phyloP scores from a whole-genome alignment of 192 early-diverging fungal genomes.

The Coemansia sp. region DNA sequence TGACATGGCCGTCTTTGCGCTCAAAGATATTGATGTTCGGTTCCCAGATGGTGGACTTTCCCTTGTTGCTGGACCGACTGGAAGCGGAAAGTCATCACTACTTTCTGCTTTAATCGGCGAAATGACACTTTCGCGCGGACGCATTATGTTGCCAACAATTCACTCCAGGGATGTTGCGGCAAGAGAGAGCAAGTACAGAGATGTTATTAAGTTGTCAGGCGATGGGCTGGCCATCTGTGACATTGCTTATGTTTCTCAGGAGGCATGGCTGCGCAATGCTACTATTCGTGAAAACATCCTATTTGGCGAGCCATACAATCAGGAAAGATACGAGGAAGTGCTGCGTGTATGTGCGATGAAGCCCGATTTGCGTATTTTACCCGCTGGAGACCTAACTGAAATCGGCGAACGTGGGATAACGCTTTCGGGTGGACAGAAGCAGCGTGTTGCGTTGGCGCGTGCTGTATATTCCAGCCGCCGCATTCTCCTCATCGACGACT shows the following conservation, averaged over 20 bases:
- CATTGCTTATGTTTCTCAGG: constrained; percentile 86
- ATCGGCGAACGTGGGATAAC: constrained; percentile 83
- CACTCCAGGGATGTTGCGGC: not conserved
- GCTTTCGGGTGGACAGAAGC: constrained; percentile 82
- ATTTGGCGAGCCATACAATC: constrained; percentile 75
- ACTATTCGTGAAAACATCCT: constrained; percentile 81
- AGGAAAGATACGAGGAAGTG: constrained; percentile 71
- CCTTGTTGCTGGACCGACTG: constrained; percentile 82
- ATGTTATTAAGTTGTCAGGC: constrained; percentile 48
- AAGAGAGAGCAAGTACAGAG: not conserved
- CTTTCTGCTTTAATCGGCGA: constrained; percentile 81
- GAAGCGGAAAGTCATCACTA: constrained; percentile 82
- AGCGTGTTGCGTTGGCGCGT: constrained; percentile 77
- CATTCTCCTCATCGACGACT: constrained; percentile 79
- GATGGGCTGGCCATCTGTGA: constrained; percentile 46
- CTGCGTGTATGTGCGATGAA: constrained; percentile 77
- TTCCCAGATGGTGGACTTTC: constrained; percentile 70
- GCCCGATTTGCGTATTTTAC: constrained; percentile 80
- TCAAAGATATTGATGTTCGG: constrained; percentile 64
- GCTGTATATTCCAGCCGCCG: constrained; percentile 74
- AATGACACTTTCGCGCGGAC: constrained; percentile 52
- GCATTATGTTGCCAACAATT: constrained; percentile 20
- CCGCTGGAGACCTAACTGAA: constrained; percentile 84
- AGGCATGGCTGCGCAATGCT: constrained; percentile 68
- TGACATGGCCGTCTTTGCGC: constrained; percentile 45